Evolutionary conservation across 257 asterid genomes (phyloP).

Genomic region (Solanum sejunctum): DNA sequence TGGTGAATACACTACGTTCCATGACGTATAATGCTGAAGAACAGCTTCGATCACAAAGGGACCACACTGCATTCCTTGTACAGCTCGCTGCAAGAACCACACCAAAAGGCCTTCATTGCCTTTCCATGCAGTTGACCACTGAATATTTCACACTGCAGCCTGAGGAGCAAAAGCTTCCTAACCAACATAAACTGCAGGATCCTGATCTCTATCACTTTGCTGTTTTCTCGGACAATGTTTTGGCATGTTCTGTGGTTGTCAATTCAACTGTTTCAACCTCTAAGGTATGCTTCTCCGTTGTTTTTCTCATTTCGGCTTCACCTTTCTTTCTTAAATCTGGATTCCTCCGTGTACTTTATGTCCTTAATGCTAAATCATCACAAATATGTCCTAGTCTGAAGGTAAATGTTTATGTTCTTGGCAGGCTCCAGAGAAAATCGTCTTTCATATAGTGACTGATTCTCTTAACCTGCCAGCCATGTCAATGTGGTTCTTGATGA

Average conservation of each 20-base stretch:
- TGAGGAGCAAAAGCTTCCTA: slow-evolving; percentile 43
- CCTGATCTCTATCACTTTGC: slow-evolving; percentile 72
- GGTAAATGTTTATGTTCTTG: slow-evolving; percentile 8
- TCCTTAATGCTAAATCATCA: background rate
- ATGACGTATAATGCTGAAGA: slow-evolving; percentile 80
- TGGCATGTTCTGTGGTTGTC: slow-evolving; percentile 90
- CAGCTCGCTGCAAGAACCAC: slow-evolving; percentile 82
- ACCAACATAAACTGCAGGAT: slow-evolving; percentile 42
- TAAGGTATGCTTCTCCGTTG: slow-evolving; percentile 29
- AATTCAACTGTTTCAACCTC: slow-evolving; percentile 74
- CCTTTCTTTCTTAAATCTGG: background rate
- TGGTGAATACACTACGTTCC: slow-evolving; percentile 77
- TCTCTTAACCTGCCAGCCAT: slow-evolving; percentile 71
- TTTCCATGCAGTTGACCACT: slow-evolving; percentile 76
- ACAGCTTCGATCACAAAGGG: slow-evolving; percentile 55
- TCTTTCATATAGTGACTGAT: slow-evolving; percentile 83
- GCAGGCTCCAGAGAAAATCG: slow-evolving; percentile 68
- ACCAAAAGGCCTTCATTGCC: slow-evolving; percentile 87
- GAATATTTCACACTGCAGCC: slow-evolving; percentile 65
- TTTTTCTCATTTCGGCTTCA: background rate
- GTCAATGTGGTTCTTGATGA: slow-evolving; percentile 84
- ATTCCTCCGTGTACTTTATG: background rate
- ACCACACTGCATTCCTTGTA: slow-evolving; percentile 57
- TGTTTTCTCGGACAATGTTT: slow-evolving; percentile 77
- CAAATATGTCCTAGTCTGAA: background rate